Conservation (phyloP, 129 eudicot genomes). For the Escallonia rubra region DNA sequence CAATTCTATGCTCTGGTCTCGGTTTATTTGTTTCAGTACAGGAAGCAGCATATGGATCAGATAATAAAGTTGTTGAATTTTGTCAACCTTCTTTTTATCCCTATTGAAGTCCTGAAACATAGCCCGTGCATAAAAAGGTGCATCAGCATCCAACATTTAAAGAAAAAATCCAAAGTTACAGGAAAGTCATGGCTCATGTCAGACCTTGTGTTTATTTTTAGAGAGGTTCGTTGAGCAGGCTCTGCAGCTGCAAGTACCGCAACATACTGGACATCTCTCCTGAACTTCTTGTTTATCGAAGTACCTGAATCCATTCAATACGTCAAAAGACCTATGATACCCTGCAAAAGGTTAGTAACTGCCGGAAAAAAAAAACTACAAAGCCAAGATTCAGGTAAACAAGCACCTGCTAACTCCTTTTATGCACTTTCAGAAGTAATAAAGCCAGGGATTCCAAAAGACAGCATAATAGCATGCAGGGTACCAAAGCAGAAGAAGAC, state of each 20-base stretch:
- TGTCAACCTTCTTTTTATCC: constrained; percentile 45
- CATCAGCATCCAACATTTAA: constrained; percentile 1
- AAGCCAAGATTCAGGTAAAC: background rate
- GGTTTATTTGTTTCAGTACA: constrained; percentile 55
- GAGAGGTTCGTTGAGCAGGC: constrained; percentile 38
- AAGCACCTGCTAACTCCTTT: background rate
- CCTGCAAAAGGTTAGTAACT: background rate
- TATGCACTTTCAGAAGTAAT: background rate
- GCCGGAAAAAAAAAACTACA: background rate
- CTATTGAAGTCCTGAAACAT: constrained; percentile 48
- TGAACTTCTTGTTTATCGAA: constrained; percentile 61
- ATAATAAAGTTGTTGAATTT: constrained; percentile 49
- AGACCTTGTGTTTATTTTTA: constrained; percentile 51
- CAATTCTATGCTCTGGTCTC: constrained; percentile 52
- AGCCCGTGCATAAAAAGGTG: constrained; percentile 3
- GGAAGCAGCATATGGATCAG: constrained; percentile 73
- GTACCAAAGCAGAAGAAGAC: background rate
- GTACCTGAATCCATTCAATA: constrained; percentile 39
- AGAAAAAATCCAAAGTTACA: background rate
- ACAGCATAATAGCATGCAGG: background rate
- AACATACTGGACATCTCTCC: constrained; percentile 72
- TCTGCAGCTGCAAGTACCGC: constrained; percentile 65
- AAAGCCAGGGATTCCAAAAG: background rate
- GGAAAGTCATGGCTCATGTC: constrained; percentile 3
- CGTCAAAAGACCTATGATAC: background rate